Evolutionary conservation across 2,329 filamentous ascomycete genomes (phyloP).

Genomic region (Daldinia sp.): DNA sequence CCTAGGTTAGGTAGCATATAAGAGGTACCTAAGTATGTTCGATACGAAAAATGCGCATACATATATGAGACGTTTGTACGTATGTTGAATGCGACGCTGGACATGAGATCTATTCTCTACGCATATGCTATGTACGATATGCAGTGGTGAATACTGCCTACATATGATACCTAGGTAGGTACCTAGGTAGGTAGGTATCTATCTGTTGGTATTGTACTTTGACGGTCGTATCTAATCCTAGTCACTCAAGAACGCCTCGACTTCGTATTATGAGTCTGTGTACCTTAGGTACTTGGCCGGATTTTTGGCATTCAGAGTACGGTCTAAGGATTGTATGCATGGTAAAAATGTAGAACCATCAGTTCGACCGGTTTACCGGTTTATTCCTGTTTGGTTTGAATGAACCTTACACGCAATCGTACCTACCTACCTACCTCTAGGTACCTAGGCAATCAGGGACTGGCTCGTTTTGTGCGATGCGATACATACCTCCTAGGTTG

Average conservation of each 20-base stretch:
- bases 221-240: neutral
- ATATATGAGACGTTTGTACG: neutral
- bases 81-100: neutral
- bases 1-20: neutral
- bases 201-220: neutral
- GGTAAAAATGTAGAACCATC: neutral
- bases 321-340: neutral
- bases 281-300: neutral
- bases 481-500: no score
- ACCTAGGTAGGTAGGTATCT: neutral
- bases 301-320: neutral
- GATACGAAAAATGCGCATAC: neutral
- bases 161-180: neutral
- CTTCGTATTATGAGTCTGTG: neutral
- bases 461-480: neutral
- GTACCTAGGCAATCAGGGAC: no score
- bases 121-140: neutral
- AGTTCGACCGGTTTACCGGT: neutral
- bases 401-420: neutral
- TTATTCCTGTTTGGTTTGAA: neutral
- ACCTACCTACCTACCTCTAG: no score
- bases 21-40: neutral
- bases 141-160: neutral
- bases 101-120: neutral
- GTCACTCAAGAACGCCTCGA: neutral